Percentiles rank a stretch among this genome's conserved stretches.
phyloP scores from a whole-genome alignment of 2,329 filamentous ascomycete species.

The Cladosporium cucumerinum region DNA sequence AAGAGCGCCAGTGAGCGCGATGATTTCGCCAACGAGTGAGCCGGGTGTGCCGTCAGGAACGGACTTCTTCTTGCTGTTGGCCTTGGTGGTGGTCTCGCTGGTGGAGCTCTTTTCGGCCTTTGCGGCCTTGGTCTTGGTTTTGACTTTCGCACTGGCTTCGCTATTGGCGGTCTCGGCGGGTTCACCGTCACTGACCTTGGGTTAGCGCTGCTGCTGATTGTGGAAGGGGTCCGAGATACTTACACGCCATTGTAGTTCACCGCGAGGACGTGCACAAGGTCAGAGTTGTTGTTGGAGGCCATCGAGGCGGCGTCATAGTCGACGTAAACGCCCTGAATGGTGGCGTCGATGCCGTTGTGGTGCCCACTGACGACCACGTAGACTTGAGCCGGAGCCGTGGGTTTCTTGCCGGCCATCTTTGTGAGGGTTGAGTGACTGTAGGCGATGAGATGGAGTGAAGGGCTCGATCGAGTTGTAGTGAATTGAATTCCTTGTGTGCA shows the following conservation, averaged over 20 bases:
- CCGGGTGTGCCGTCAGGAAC: conserved; percentile 10
- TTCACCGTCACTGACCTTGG: not conserved
- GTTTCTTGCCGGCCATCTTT: not conserved
- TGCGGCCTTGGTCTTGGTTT: not conserved
- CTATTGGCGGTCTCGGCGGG: not conserved
- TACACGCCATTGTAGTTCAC: conserved; percentile 3
- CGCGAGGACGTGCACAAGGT: not conserved
- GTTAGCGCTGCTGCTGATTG: not conserved
- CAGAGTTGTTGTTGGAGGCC: not conserved
- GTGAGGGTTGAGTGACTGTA: not conserved
- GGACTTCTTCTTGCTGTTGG: conserved; percentile 1
- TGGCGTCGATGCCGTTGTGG: not conserved
- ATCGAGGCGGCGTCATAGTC: not conserved
- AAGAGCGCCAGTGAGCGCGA: conserved; percentile 19
- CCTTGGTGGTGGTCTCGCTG: not conserved
- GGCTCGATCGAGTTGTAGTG: not conserved
- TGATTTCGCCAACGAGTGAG: conserved; percentile 14
- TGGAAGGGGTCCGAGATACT: not conserved
- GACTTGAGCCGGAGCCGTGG: not conserved
- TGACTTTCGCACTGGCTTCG: not conserved
- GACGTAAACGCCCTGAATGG: not conserved
- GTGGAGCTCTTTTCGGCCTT: not conserved
- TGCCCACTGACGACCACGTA: not conserved
- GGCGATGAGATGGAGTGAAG: not conserved
- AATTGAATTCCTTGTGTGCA: not conserved